phyloP scores from a whole-genome alignment of 768 basidiomycete species.

The Russula vinacea region DNA sequence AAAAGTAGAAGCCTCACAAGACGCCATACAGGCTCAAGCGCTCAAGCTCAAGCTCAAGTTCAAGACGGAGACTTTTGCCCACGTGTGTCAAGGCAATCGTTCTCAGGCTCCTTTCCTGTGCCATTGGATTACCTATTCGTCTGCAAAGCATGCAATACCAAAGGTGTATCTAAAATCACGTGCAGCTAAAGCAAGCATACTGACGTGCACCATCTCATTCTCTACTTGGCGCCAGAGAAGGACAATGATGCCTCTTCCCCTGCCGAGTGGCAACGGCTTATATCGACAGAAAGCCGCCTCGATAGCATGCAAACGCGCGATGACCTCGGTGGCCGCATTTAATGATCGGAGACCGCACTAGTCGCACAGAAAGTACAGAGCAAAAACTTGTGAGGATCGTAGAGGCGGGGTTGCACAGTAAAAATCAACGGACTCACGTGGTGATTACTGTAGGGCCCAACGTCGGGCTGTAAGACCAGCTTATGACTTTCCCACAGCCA shows the following conservation, averaged over 20 bases:
- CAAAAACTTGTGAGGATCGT: not conserved
- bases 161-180: slow-evolving; percentile 2
- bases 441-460: too few species aligned
- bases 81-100: too few species aligned
- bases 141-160: slow-evolving; percentile 28
- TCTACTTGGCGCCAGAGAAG: slow-evolving; percentile 8
- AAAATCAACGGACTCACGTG: too few species aligned
- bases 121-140: not conserved
- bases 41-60: too few species aligned
- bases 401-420: not conserved
- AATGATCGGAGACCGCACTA: not conserved
- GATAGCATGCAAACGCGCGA: slow-evolving; percentile 9
- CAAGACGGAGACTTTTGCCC: too few species aligned
- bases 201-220: slow-evolving; percentile 16
- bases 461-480: too few species aligned
- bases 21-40: too few species aligned
- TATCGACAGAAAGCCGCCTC: slow-evolving; percentile 12
- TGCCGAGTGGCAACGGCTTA: slow-evolving; percentile 12
- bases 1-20: too few species aligned
- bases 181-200: slow-evolving; percentile 12
- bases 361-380: slow-evolving; percentile 3
- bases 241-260: not conserved
- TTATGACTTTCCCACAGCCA: too few species aligned
- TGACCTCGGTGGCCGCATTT: not conserved
- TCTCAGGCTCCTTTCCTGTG: too few species aligned